Base-by-base conservation (phyloP, 2,329 filamentous ascomycete genomes). In the Macrophomina tecta region DNA sequence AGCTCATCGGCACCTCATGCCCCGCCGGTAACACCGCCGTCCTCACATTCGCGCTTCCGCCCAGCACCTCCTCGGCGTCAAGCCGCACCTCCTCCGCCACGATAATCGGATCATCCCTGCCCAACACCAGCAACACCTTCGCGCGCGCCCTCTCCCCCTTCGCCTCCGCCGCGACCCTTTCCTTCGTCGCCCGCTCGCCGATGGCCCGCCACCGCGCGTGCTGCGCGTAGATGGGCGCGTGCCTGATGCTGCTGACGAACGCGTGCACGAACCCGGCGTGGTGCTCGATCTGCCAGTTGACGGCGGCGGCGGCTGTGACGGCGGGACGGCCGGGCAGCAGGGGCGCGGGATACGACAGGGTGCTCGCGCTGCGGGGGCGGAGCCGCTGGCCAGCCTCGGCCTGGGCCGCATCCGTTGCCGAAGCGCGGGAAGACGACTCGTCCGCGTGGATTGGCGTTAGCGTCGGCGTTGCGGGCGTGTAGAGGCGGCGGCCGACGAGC, bases 171-270 rank as follows among this genome's bases (percentile, higher is more conserved):
- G 28, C 40, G 18, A 72, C 72, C 53, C 79, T 81, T 70, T 83
- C 78, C 53, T 75, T 74, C 11, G 78, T 76, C 18, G 91, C 79
- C 42, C 84, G 75, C 14, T 77, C 73, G 0, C 85, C 83, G 38
- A 93, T 81, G 1, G 81, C 77, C 30, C 75, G 74, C 91, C 91
- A 94, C 49, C 87, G 82, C 45, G 82, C 81, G 65, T 88, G 84
- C 69, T 90, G 85, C 12, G 85, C 84, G 69, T 89, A 87, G 28
- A 94, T 87, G 0, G 91, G 92, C 1, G 89, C 89, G 72, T 90
- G 79, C 23, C 88, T 84, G 70, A 94, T 89, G 36, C 86, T 88
- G 67, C 87, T 91, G 72, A 93, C 85, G 72, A 93, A 93, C 0
- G 91, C 86, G 2, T 82, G 81, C 5, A 92, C 81, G 72, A 92